phyloP scores from a whole-genome alignment of 2,329 filamentous ascomycete species.

The Exophiala phaeomuriformis region DNA sequence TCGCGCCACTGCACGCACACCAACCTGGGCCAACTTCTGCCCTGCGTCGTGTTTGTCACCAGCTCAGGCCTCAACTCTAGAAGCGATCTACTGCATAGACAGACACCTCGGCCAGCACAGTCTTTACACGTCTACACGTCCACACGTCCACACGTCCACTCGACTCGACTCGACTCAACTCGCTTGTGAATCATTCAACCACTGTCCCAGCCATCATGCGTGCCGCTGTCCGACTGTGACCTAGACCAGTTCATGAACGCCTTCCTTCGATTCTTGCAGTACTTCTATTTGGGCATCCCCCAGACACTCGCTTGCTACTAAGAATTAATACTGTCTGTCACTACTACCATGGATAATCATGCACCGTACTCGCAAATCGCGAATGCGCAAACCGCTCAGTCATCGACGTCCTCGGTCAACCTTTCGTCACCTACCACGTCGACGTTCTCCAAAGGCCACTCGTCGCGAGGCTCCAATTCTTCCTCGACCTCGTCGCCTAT shows the following conservation, averaged over 20 bases:
- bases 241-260: conserved; percentile 1
- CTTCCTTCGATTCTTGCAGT: conserved; percentile 11
- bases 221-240: conserved; percentile 20
- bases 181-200: not conserved
- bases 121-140: not conserved
- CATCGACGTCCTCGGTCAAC: conserved; percentile 15
- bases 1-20: not conserved
- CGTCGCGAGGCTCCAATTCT: conserved; percentile 23
- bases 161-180: not conserved
- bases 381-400: conserved; percentile 5
- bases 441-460: conserved; percentile 24
- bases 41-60: not conserved
- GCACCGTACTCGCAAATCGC: conserved; percentile 4
- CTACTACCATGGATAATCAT: conserved; percentile 13
- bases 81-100: not conserved
- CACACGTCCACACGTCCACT: not conserved
- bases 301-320: conserved; percentile 11
- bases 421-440: conserved; percentile 21
- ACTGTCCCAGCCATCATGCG: conserved; percentile 17
- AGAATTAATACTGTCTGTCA: conserved; percentile 7
- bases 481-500: conserved; percentile 58
- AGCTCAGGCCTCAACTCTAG: not conserved
- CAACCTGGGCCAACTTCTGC: conserved; percentile 7
- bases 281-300: conserved; percentile 3
- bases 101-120: not conserved